phyloP scores from a whole-genome alignment of 345 rosid genomes.

The Atalantia buxifolia region DNA sequence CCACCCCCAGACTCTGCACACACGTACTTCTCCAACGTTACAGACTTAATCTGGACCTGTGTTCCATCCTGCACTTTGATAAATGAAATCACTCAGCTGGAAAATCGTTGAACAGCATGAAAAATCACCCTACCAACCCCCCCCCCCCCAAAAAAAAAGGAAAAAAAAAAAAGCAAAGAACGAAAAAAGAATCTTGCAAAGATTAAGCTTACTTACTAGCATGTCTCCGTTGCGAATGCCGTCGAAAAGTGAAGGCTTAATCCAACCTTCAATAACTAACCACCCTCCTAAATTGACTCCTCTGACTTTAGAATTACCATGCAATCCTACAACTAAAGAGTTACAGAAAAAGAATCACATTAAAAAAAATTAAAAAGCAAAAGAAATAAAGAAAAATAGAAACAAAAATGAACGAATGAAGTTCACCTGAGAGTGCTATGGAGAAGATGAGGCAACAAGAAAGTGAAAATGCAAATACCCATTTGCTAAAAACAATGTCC shows the following conservation, averaged over 20 bases:
- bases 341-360: constrained; percentile 1
- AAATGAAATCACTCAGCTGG: neutral
- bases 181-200: neutral
- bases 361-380: neutral
- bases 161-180: neutral
- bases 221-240: constrained; percentile 69
- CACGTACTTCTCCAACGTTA: constrained; percentile 52
- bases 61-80: constrained; percentile 60
- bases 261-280: constrained; percentile 85
- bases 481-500: constrained; percentile 46
- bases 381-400: constrained; percentile 3
- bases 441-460: constrained; percentile 38
- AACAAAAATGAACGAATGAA: neutral
- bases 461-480: constrained; percentile 49
- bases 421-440: constrained; percentile 40
- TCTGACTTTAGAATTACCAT: constrained; percentile 55
- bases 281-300: constrained; percentile 81
- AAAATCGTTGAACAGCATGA: constrained; percentile 3
- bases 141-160: fast-evolving
- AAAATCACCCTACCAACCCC: neutral
- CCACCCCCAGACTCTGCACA: constrained; percentile 73
- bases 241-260: constrained; percentile 71
- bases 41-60: constrained; percentile 60
- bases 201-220: constrained; percentile 48
- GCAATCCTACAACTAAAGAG: constrained; percentile 55